Evolutionary conservation across 2,329 filamentous ascomycete species (phyloP).

Genomic region (Penicillium verrucosum): DNA sequence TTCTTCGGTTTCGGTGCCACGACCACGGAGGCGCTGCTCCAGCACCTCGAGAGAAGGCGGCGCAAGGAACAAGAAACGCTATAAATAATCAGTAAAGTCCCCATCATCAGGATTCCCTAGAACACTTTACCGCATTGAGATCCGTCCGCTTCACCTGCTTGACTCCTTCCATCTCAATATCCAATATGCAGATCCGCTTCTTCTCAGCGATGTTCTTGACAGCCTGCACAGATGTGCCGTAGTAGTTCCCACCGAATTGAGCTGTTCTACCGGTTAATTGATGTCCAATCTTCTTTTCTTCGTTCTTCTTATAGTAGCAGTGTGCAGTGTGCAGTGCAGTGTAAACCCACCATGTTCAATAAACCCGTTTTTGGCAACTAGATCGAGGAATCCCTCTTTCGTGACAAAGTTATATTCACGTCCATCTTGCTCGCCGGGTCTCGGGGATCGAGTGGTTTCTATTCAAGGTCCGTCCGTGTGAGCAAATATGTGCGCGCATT

Average conservation of each 20-base stretch:
- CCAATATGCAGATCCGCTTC: slow-evolving; percentile 74
- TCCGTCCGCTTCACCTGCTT: slow-evolving; percentile 82
- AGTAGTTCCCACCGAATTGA: slow-evolving; percentile 78
- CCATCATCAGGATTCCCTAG: not conserved
- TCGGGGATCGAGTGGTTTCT: slow-evolving; percentile 78
- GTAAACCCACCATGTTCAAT: slow-evolving; percentile 61
- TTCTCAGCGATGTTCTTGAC: slow-evolving; percentile 71
- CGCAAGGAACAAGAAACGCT: slow-evolving; percentile 76
- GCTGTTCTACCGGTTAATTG: slow-evolving; percentile 45
- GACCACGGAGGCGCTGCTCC: slow-evolving; percentile 68
- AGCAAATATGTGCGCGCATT: slow-evolving; percentile 15
- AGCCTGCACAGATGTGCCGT: slow-evolving; percentile 78
- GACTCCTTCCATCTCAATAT: slow-evolving; percentile 98
- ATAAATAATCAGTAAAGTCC: not conserved
- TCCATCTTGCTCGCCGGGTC: slow-evolving; percentile 71
- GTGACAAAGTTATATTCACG: slow-evolving; percentile 77
- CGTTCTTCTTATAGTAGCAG: not conserved
- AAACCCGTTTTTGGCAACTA: slow-evolving; percentile 69
- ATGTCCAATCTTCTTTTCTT: not conserved
- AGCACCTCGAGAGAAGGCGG: slow-evolving; percentile 73
- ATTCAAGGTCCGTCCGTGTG: not conserved
- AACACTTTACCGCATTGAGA: slow-evolving; percentile 54
- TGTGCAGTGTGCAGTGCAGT: no score
- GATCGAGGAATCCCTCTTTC: slow-evolving; percentile 62
- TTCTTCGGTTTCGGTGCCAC: slow-evolving; percentile 75